These are phyloP conservation scores for Lepidium didymum DNA, from an alignment of 345 rosid genomes.

Conservation along the genomic window DNA sequence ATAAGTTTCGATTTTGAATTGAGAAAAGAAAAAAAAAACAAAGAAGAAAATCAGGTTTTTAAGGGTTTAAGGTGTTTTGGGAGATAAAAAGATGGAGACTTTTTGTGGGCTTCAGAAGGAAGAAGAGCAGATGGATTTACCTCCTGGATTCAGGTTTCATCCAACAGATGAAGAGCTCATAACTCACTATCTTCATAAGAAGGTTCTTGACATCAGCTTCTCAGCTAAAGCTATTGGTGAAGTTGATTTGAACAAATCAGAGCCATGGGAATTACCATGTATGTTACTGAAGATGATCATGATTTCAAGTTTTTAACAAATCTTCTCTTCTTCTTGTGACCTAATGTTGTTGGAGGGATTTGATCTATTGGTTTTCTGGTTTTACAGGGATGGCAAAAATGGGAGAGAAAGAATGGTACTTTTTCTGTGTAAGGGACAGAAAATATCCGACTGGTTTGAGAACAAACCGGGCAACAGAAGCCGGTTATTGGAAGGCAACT, in stretches of 20 bases:
- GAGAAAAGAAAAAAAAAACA: background rate
- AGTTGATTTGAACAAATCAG: conserved; percentile 91
- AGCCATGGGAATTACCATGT: conserved; percentile 98
- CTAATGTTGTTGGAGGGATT: background rate
- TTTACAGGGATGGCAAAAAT: conserved; percentile 83
- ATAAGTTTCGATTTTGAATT: background rate
- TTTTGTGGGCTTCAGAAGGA: conserved; percentile 29
- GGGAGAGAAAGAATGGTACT: conserved; percentile 99
- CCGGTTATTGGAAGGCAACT: conserved; percentile 96
- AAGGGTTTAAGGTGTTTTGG: conserved; percentile 26
- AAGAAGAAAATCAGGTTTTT: background rate
- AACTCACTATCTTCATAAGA: conserved; percentile 64
- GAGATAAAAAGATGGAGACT: conserved; percentile 10
- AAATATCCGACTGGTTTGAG: conserved; percentile 88
- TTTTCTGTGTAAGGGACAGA: conserved; percentile 83
- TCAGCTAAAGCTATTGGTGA: conserved; percentile 78
- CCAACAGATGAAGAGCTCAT: conserved; percentile 99
- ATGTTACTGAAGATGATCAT: conserved; percentile 4
- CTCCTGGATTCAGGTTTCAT: conserved; percentile 89
- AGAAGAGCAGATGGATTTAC: conserved; percentile 73
- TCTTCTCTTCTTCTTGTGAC: background rate
- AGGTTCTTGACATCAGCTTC: conserved; percentile 58
- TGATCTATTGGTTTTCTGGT: background rate
- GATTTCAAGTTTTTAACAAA: background rate
- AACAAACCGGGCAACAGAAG: conserved; percentile 83